These are phyloP conservation scores for Rutidosis leptorrhynchoides DNA, from an alignment of 129 eudicot species.

Conservation along the genomic window DNA sequence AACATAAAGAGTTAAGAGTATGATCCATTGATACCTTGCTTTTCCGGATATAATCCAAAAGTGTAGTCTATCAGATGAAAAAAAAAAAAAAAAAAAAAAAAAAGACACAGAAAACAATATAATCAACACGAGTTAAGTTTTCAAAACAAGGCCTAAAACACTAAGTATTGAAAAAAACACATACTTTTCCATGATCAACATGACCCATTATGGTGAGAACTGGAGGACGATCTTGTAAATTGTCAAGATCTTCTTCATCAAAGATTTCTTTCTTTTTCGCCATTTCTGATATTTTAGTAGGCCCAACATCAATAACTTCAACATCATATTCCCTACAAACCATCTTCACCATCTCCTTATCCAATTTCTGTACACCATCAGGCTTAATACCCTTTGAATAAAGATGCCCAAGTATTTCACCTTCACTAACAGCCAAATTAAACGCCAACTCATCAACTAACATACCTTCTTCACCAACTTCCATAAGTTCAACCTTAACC, in stretches of 20 bases:
- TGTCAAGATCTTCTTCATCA: constrained; percentile 80
- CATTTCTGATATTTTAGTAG: constrained; percentile 61
- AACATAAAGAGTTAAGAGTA: constrained; percentile 6
- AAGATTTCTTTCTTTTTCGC: constrained; percentile 85
- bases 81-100: not conserved
- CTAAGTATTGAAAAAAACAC: constrained; percentile 2
- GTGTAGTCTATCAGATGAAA: constrained; percentile 69
- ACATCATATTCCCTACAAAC: constrained; percentile 79
- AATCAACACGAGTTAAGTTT: constrained; percentile 28
- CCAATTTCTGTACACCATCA: constrained; percentile 77
- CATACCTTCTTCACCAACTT: constrained; percentile 89
- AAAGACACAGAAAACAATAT: constrained; percentile 16
- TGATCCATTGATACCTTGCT: constrained; percentile 63
- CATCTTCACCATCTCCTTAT: constrained; percentile 88
- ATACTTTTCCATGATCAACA: constrained; percentile 95
- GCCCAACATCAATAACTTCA: constrained; percentile 78
- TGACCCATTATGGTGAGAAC: constrained; percentile 98
- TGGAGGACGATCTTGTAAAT: constrained; percentile 88
- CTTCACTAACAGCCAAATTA: constrained; percentile 88
- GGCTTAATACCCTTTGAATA: constrained; percentile 78
- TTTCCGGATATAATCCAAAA: constrained; percentile 86
- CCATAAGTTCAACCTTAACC: constrained; percentile 82
- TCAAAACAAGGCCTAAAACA: constrained; percentile 3
- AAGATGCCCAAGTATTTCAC: constrained; percentile 71
- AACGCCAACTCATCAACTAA: constrained; percentile 75